Percentiles rank a stretch among this genome's conserved stretches.
phyloP scores from a whole-genome alignment of 2,329 filamentous ascomycete genomes.

The Ustulina deusta region DNA sequence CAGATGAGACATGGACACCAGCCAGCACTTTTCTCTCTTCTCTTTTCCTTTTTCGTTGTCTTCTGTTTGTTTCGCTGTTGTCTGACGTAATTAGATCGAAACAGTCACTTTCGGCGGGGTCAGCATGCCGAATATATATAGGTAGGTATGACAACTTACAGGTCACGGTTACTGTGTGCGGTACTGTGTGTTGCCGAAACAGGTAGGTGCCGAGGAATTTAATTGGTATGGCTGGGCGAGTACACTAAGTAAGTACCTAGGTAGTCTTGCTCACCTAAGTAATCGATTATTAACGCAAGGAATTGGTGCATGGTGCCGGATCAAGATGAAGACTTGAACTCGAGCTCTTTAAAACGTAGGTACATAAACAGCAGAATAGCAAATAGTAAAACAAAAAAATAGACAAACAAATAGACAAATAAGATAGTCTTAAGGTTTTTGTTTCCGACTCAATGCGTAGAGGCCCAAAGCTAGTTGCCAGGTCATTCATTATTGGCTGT shows the following conservation, averaged over 20 bases:
- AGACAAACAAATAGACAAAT: neutral
- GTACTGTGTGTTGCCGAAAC: neutral
- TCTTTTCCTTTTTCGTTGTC: neutral
- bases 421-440: neutral
- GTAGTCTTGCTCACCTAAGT: too few relatives aligned
- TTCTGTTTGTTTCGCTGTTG: neutral
- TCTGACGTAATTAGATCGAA: constrained; percentile 12
- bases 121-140: too few relatives aligned
- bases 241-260: neutral
- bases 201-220: neutral
- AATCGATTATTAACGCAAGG: neutral
- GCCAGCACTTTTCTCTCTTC: neutral
- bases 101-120: constrained; percentile 3
- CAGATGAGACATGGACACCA: neutral
- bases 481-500: too few relatives aligned
- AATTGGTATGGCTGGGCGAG: neutral
- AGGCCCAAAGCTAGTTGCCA: neutral
- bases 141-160: too few relatives aligned
- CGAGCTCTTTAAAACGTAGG: neutral
- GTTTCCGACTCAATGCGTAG: neutral
- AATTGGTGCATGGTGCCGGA: neutral
- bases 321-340: neutral
- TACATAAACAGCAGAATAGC: too few relatives aligned
- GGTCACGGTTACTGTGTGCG: neutral
- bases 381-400: too few relatives aligned